phyloP scores from a whole-genome alignment of 495 filamentous ascomycete genomes.

The Podospora sp. region DNA sequence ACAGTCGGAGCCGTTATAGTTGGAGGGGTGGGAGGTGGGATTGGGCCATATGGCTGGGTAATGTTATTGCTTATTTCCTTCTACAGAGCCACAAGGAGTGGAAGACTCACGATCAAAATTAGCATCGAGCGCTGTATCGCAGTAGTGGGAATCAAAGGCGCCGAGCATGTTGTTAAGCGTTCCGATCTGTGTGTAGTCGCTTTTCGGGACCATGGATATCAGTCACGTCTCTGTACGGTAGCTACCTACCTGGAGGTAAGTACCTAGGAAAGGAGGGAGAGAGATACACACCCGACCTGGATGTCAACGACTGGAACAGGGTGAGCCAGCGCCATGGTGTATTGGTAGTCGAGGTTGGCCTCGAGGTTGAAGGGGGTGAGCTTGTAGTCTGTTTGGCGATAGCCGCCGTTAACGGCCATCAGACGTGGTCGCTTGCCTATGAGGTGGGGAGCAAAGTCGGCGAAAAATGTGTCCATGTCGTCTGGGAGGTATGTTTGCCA shows the following conservation, averaged over 20 bases:
- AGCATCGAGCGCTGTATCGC: too few species aligned
- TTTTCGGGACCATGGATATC: too few species aligned
- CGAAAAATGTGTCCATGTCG: background rate
- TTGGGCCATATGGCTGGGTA: background rate
- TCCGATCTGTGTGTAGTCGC: background rate
- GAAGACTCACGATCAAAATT: too few species aligned
- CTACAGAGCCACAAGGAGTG: too few species aligned
- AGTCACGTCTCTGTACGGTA: too few species aligned
- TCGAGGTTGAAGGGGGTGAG: background rate
- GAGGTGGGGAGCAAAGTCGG: background rate
- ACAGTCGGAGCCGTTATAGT: background rate
- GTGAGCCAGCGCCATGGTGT: background rate
- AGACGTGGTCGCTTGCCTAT: background rate
- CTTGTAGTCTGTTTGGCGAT: background rate
- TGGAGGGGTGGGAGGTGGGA: background rate
- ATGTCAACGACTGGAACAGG: background rate
- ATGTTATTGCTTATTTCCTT: too few species aligned
- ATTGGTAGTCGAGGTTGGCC: background rate
- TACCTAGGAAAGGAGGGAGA: too few species aligned
- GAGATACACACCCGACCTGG: slow-evolving; percentile 3
- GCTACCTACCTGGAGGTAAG: too few species aligned
- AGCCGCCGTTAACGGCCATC: background rate
- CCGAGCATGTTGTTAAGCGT: background rate
- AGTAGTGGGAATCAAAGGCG: background rate
- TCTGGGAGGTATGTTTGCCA: background rate